Evolutionary conservation across 2,329 filamentous ascomycete species (phyloP).

Genomic region (Pestalotiopsis sp.): DNA sequence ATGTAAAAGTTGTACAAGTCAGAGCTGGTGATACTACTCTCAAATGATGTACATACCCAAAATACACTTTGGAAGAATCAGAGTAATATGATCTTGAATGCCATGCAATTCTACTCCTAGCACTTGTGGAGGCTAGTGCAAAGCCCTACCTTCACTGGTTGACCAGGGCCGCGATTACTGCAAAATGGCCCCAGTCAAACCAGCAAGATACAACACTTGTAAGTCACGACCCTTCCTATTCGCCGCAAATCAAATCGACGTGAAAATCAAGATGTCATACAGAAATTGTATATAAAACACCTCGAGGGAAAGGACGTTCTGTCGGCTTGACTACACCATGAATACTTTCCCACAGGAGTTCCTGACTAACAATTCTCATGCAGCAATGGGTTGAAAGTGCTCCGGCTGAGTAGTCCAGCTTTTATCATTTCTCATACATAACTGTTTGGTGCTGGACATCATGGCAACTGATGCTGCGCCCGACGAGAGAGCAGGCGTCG

Average conservation of each 20-base stretch:
- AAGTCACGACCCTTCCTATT: not conserved
- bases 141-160: not conserved
- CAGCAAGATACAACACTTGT: not conserved
- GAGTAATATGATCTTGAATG: too few relatives aligned
- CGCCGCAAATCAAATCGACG: slow-evolving; percentile 66
- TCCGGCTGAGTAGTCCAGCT: too few relatives aligned
- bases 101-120: too few relatives aligned
- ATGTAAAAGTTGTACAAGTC: too few relatives aligned
- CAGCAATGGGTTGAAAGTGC: too few relatives aligned
- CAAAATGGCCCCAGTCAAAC: not conserved
- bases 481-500: slow-evolving; percentile 20
- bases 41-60: too few relatives aligned
- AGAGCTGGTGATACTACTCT: too few relatives aligned
- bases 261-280: too few relatives aligned
- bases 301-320: not conserved
- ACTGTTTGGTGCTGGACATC: not conserved
- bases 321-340: too few relatives aligned
- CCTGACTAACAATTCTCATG: too few relatives aligned
- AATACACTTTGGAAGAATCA: too few relatives aligned
- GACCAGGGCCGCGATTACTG: not conserved
- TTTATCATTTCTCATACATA: not conserved
- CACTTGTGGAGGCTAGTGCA: not conserved
- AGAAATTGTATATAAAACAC: not conserved
- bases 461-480: slow-evolving; percentile 43
- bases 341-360: too few relatives aligned